Evolutionary conservation across 2,329 filamentous ascomycete genomes (phyloP).

Genomic region (Chaetomium olivaceum): DNA sequence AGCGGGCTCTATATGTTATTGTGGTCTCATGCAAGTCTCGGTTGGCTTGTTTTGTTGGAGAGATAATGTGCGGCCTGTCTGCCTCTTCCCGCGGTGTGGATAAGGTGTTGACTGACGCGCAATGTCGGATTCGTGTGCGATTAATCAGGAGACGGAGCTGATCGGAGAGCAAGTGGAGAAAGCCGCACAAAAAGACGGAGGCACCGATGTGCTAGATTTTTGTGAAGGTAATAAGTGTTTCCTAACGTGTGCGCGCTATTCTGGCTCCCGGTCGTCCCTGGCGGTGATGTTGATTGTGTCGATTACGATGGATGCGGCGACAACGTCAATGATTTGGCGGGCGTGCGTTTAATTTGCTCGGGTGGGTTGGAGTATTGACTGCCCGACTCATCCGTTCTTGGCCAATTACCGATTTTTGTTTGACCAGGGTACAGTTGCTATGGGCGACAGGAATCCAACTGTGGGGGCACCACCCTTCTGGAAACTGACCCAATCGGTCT

Average conservation of each 20-base stretch:
- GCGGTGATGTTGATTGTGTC: not conserved
- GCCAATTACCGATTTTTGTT: conserved; percentile 15
- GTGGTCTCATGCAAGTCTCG: conserved; percentile 27
- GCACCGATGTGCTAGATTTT: not conserved
- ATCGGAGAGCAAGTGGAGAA: not conserved
- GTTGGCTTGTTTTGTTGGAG: not conserved
- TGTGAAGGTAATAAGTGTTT: not conserved
- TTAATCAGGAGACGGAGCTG: not conserved
- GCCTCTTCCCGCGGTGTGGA: not conserved
- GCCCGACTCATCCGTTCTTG: not conserved
- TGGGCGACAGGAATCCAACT: conserved; percentile 21
- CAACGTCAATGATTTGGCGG: not conserved
- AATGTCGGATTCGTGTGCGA: not conserved
- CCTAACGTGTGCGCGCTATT: not conserved
- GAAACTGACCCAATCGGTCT: conserved; percentile 20
- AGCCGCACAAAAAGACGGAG: not conserved
- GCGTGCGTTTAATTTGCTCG: conserved; percentile 22
- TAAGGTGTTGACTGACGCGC: not conserved
- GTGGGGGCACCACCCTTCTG: conserved; percentile 16
- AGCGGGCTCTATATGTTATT: conserved; percentile 24
- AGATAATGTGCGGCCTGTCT: conserved; percentile 8
- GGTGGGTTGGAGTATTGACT: conserved; percentile 23
- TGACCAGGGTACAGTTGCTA: conserved; percentile 21
- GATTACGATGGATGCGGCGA: not conserved
- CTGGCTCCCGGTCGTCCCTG: not conserved